Conservation (phyloP, 192 early-diverging fungal genomes). For the Diversispora eburnea region DNA sequence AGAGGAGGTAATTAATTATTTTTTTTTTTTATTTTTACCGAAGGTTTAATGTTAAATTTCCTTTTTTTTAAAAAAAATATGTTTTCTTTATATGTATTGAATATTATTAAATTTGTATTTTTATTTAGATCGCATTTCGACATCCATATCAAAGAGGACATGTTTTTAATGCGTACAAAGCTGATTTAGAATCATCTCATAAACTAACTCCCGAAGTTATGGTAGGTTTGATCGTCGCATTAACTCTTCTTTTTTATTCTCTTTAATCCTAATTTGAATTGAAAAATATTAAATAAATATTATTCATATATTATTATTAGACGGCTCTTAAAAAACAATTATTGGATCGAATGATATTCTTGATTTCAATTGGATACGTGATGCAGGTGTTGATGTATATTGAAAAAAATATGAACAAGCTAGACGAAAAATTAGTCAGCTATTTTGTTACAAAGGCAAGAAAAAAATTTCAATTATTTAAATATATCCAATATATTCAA, state of each 20-base stretch:
- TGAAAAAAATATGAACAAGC: conserved; percentile 39
- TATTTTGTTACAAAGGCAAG: conserved; percentile 60
- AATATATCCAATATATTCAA: not conserved
- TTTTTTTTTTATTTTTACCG: not conserved
- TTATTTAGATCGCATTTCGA: conserved; percentile 54
- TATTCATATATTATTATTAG: conserved; percentile 35
- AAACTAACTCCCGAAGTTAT: conserved; percentile 59
- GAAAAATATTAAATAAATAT: not conserved
- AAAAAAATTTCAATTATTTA: not conserved
- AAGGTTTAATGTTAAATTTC: not conserved
- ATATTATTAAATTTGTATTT: not conserved
- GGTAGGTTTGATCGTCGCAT: conserved; percentile 33
- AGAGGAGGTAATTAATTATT: conserved; percentile 51
- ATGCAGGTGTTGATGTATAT: conserved; percentile 65
- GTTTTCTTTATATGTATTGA: not conserved
- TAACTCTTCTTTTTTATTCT: not conserved
- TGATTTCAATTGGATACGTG: conserved; percentile 61
- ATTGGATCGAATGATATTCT: conserved; percentile 63
- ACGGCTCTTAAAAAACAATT: conserved; percentile 63
- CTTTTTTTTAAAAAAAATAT: no score
- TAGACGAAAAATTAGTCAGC: conserved; percentile 66
- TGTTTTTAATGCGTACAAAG: conserved; percentile 61
- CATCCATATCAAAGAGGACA: conserved; percentile 64
- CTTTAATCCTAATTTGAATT: not conserved
- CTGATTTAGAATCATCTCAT: conserved; percentile 54